phyloP scores from a whole-genome alignment of 2,329 filamentous ascomycete genomes.

The Fusarium napiforme region DNA sequence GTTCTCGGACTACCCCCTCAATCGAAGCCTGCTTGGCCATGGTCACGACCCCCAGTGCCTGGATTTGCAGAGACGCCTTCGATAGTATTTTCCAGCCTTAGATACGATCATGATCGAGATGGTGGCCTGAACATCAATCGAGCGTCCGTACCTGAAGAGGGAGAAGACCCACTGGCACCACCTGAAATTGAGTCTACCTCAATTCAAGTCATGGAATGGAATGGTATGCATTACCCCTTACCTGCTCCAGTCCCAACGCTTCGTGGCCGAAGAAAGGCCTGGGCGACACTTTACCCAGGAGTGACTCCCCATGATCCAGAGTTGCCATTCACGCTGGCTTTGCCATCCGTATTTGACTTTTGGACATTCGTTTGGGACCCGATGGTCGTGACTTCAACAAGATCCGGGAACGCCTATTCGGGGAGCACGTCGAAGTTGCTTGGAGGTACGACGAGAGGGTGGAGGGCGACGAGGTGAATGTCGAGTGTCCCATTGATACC shows the following conservation, averaged over 20 bases:
- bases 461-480: too few species aligned
- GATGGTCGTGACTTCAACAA: background rate
- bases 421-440: background rate
- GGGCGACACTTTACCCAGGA: background rate
- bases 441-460: background rate
- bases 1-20: rapidly evolving
- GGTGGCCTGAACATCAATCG: too few species aligned
- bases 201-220: too few species aligned
- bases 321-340: background rate
- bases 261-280: background rate
- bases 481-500: too few species aligned
- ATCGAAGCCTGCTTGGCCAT: background rate
- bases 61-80: too few species aligned
- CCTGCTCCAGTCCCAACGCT: too few species aligned
- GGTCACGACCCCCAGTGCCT: background rate
- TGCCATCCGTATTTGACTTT: background rate
- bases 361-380: background rate
- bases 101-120: too few species aligned
- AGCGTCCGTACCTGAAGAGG: too few species aligned
- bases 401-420: background rate
- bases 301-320: background rate
- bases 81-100: too few species aligned
- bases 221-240: too few species aligned
- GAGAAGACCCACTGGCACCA: too few species aligned
- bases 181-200: too few species aligned